Conservation (phyloP, 495 filamentous ascomycete genomes). For the Chaetomium tenue region DNA sequence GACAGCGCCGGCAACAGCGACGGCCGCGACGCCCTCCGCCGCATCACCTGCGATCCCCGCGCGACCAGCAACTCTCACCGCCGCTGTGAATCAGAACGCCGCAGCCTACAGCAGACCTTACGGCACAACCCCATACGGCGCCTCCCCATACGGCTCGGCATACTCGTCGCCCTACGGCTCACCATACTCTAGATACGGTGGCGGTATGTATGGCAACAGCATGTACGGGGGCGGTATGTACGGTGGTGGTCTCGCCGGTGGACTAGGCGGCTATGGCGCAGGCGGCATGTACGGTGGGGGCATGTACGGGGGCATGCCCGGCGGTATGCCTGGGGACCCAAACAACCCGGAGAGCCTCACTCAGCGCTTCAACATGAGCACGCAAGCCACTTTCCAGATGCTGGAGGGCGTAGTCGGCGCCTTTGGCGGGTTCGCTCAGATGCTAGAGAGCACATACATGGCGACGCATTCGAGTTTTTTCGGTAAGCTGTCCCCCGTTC, state of each 20-base stretch:
- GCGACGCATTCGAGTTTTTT: constrained; percentile 99
- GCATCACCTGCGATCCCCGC: constrained; percentile 73
- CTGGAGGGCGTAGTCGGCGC: constrained; percentile 98
- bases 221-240: constrained; percentile 69
- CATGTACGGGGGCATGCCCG: constrained; percentile 56
- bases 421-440: constrained; percentile 96
- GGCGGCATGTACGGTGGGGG: constrained; percentile 63
- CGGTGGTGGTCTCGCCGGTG: constrained; percentile 44
- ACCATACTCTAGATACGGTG: constrained; percentile 47
- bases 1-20: constrained; percentile 42
- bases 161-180: constrained; percentile 49
- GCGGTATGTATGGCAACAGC: constrained; percentile 49
- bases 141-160: constrained; percentile 56
- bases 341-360: constrained; percentile 93
- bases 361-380: constrained; percentile 84
- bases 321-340: constrained; percentile 64
- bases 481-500: constrained; percentile 58
- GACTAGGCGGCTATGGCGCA: constrained; percentile 45
- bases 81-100: constrained; percentile 79
- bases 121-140: constrained; percentile 41
- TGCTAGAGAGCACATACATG: constrained; percentile 99
- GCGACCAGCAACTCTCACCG: constrained; percentile 70
- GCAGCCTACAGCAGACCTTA: constrained; percentile 64
- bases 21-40: constrained; percentile 31
- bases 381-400: constrained; percentile 97